Percentiles rank a stretch among this genome's conserved stretches.
These are phyloP conservation scores for Penicillium antarcticum DNA, from an alignment of 495 filamentous ascomycete species.

Conservation along the genomic window DNA sequence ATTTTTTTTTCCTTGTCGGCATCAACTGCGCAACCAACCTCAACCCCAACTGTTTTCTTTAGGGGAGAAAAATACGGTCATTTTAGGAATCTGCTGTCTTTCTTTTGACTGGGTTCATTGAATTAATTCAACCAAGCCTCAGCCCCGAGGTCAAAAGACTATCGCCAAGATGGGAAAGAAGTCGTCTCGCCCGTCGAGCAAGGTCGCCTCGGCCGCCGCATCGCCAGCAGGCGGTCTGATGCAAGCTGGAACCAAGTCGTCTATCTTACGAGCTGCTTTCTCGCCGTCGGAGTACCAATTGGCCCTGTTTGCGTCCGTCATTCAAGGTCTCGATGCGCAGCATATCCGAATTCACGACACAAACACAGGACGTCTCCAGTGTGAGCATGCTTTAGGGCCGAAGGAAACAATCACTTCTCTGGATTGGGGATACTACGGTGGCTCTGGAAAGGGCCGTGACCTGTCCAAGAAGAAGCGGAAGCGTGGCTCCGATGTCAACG, in stretches of 20 bases:
- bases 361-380: conserved; percentile 52
- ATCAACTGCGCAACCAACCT: conserved; percentile 31
- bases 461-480: conserved; percentile 58
- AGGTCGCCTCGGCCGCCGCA: conserved; percentile 48
- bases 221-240: conserved; percentile 38
- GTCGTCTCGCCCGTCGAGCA: conserved; percentile 41
- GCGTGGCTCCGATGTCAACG: conserved; percentile 46
- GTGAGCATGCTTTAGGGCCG: conserved; percentile 51
- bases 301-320: conserved; percentile 57
- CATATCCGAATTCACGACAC: conserved; percentile 60
- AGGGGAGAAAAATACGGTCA: conserved; percentile 17
- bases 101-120: background rate
- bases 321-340: conserved; percentile 57
- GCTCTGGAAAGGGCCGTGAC: conserved; percentile 31
- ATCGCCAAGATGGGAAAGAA: conserved; percentile 48
- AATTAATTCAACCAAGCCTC: background rate
- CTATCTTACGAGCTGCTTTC: conserved; percentile 51
- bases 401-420: conserved; percentile 53
- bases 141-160: conserved; percentile 2
- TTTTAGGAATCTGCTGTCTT: conserved; percentile 7
- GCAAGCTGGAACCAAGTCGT: conserved; percentile 42
- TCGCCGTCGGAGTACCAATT: conserved; percentile 54
- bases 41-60: conserved; percentile 28
- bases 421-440: conserved; percentile 52
- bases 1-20: conserved; percentile 44